A percentile compares a stretch with the other conserved stretches of the same genome.
These are phyloP conservation scores for Chlamydomonas reinhardtii DNA, from an alignment of 163 green algal genomes.

Conservation along the genomic window DNA sequence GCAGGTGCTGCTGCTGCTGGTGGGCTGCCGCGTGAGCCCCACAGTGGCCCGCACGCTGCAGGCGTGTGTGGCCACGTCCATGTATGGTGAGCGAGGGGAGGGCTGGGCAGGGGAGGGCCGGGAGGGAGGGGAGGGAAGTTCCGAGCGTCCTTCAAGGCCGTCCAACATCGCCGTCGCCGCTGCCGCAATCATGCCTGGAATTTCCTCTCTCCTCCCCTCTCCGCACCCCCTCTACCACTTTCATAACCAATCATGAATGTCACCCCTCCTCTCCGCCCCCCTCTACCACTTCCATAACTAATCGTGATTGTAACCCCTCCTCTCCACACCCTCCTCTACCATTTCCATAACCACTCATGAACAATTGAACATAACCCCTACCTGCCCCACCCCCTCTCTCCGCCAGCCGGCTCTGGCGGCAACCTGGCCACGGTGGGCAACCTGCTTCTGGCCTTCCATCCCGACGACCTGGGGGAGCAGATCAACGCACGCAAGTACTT, in stretches of 20 bases:
- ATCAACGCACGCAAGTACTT: constrained; percentile 39
- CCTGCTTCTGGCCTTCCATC: constrained; percentile 42
- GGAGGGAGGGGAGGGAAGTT: background rate
- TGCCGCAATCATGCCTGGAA: no score
- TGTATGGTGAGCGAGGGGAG: background rate
- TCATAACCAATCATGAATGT: no score
- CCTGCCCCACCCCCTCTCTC: background rate
- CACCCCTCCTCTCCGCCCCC: no score
- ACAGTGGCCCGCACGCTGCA: constrained; percentile 21
- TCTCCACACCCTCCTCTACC: background rate
- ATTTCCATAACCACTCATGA: no score
- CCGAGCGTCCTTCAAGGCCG: no score
- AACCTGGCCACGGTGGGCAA: constrained; percentile 24
- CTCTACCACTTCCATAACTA: no score
- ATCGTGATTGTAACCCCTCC: no score
- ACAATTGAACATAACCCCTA: no score
- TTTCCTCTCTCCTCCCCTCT: no score
- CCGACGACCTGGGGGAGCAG: constrained; percentile 26
- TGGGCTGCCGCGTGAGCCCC: constrained; percentile 30
- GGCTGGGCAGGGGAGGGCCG: background rate
- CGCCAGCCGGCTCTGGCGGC: background rate
- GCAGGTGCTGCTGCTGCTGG: constrained; percentile 37
- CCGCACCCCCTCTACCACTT: no score
- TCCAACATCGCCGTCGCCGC: no score
- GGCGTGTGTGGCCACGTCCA: background rate